phyloP scores from a whole-genome alignment of 495 filamentous ascomycete genomes.

The Tuber calosporum region DNA sequence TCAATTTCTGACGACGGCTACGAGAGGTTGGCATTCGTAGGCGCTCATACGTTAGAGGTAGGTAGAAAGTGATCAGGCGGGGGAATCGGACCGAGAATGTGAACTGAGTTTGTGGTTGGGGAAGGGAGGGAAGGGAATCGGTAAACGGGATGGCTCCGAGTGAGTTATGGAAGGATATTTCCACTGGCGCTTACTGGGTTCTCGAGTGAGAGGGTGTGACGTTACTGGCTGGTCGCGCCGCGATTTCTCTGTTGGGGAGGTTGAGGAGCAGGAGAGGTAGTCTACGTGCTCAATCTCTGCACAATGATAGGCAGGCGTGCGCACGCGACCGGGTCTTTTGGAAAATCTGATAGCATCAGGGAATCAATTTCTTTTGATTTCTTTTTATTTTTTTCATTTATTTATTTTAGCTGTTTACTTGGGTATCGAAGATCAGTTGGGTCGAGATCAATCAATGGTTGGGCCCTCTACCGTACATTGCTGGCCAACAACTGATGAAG shows the following conservation, averaged over 20 bases:
- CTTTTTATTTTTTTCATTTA: neutral
- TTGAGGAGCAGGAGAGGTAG: neutral
- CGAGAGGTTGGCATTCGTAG: neutral
- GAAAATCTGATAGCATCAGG: neutral
- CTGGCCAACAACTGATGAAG: neutral
- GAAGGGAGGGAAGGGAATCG: neutral
- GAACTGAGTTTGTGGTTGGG: neutral
- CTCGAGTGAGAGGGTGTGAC: neutral
- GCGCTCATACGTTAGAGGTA: neutral
- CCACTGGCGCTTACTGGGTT: neutral
- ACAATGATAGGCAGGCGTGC: neutral
- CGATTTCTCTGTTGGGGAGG: neutral
- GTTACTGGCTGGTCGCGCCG: neutral
- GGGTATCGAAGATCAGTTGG: neutral
- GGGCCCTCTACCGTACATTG: neutral
- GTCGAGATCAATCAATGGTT: neutral
- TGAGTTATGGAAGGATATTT: neutral
- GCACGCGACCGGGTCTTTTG: neutral
- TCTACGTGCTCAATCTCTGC: neutral
- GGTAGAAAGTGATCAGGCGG: neutral
- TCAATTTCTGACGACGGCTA: neutral
- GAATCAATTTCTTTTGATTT: neutral
- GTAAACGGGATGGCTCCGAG: neutral
- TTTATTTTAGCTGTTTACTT: neutral
- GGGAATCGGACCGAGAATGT: neutral